Evolutionary conservation across 2,329 filamentous ascomycete genomes (phyloP).

Genomic region (Laburnicola sp.): DNA sequence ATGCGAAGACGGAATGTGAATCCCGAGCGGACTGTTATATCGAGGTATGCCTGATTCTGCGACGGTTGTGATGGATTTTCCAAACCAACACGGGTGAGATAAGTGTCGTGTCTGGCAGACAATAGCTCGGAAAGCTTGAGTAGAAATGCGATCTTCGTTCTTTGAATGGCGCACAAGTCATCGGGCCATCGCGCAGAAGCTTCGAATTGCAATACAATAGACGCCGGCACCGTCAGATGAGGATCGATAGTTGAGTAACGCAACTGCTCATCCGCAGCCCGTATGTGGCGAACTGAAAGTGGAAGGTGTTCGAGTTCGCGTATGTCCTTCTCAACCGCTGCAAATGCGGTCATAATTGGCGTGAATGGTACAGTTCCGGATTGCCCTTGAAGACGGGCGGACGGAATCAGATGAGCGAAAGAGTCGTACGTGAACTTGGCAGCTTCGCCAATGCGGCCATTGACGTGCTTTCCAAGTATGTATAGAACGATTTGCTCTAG

Average conservation of each 20-base stretch:
- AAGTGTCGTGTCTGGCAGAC: constrained; percentile 61
- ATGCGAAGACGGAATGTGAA: constrained; percentile 82
- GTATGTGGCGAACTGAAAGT: constrained; percentile 80
- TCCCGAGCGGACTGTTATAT: constrained; percentile 73
- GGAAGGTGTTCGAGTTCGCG: constrained; percentile 80
- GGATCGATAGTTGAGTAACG: constrained; percentile 69
- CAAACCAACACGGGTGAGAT: constrained; percentile 73
- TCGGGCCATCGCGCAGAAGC: constrained; percentile 93
- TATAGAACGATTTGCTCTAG: constrained; percentile 79
- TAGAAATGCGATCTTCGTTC: constrained; percentile 88
- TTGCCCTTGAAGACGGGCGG: constrained; percentile 37
- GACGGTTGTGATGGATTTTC: constrained; percentile 72
- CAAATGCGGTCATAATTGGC: constrained; percentile 69
- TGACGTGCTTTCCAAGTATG: constrained; percentile 70
- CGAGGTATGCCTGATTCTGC: constrained; percentile 79
- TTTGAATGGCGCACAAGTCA: constrained; percentile 85
- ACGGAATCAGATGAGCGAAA: constrained; percentile 51
- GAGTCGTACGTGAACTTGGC: constrained; percentile 52
- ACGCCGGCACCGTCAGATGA: constrained; percentile 64
- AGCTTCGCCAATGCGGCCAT: constrained; percentile 57
- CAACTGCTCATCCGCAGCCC: constrained; percentile 70
- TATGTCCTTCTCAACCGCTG: constrained; percentile 73
- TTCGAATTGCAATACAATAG: constrained; percentile 88
- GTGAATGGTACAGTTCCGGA: constrained; percentile 63
- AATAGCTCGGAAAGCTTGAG: constrained; percentile 73